These are phyloP conservation scores for Hymenoscyphus fraxineus DNA, from an alignment of 2,329 filamentous ascomycete species.

Conservation along the genomic window DNA sequence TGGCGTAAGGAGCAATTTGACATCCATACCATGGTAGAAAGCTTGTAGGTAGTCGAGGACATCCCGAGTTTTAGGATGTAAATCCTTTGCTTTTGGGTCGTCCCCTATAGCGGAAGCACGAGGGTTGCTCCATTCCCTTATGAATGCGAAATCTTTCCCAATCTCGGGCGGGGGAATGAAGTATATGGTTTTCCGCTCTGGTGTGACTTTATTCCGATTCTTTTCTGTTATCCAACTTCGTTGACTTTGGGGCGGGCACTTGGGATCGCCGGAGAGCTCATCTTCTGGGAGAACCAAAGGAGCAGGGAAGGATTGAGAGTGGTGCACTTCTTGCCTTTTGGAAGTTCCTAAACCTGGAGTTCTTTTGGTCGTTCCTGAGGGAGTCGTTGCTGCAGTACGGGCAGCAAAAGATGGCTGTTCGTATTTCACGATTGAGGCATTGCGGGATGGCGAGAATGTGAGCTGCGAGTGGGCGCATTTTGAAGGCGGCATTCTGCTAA, in stretches of 20 bases:
- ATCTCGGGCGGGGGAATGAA: conserved; percentile 23
- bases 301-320: conserved; percentile 22
- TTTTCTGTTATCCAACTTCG: conserved; percentile 22
- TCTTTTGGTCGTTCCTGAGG: neutral
- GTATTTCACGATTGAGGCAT: conserved; percentile 11
- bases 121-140: conserved; percentile 15
- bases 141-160: conserved; percentile 10
- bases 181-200: conserved; percentile 24
- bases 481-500: conserved; percentile 7
- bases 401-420: conserved; percentile 10
- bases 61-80: conserved; percentile 15
- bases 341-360: neutral
- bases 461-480: conserved; percentile 12
- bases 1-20: conserved; percentile 22
- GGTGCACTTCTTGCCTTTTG: neutral
- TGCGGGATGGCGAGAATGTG: conserved; percentile 9
- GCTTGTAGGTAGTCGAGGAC: conserved; percentile 26
- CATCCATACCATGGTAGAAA: conserved; percentile 28
- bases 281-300: conserved; percentile 28
- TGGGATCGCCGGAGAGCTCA: conserved; percentile 25
- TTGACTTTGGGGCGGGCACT: conserved; percentile 23
- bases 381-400: conserved; percentile 14
- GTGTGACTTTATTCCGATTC: conserved; percentile 25
- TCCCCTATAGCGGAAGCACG: neutral
- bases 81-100: neutral